phyloP scores from a whole-genome alignment of 75 land plant species.

The Selaginella moellendorffii region DNA sequence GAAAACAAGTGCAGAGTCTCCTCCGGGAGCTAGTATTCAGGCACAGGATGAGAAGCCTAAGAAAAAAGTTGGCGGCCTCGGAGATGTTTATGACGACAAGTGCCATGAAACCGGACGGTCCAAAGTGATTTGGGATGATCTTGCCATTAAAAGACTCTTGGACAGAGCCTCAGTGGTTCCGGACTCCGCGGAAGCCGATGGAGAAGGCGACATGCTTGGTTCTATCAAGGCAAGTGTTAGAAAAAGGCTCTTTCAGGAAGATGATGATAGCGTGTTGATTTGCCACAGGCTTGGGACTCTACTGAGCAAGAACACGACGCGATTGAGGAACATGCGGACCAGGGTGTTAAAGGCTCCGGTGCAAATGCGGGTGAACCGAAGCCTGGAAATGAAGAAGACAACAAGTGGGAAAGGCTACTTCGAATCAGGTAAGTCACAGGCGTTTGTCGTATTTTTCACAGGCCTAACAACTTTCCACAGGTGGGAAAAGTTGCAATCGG shows the following conservation, averaged over 20 bases:
- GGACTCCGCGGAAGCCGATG: slow-evolving; percentile 48
- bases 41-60: slow-evolving; percentile 28
- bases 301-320: slow-evolving; percentile 36
- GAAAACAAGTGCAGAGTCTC: slow-evolving; percentile 9
- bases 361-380: slow-evolving; percentile 23
- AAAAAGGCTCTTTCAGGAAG: slow-evolving; percentile 30
- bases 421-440: slow-evolving; percentile 48
- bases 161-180: slow-evolving; percentile 57
- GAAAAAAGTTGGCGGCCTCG: slow-evolving; percentile 54
- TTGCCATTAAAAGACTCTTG: slow-evolving; percentile 59
- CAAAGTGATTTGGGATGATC: slow-evolving; percentile 88
- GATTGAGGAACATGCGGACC: slow-evolving; percentile 38
- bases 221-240: slow-evolving; percentile 63
- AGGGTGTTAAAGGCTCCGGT: slow-evolving; percentile 12
- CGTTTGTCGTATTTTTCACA: background rate
- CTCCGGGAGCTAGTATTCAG: background rate
- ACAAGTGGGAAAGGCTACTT: slow-evolving; percentile 90
- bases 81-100: slow-evolving; percentile 69
- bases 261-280: slow-evolving; percentile 7
- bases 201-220: slow-evolving; percentile 72
- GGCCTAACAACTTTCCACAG: slow-evolving; percentile 24
- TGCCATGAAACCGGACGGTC: slow-evolving; percentile 37
- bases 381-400: slow-evolving; percentile 30
- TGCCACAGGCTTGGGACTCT: slow-evolving; percentile 37
- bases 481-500: slow-evolving; percentile 75